These are phyloP conservation scores for Acacia melanoxylon DNA, from an alignment of 306 rosid genomes.

Conservation along the genomic window DNA sequence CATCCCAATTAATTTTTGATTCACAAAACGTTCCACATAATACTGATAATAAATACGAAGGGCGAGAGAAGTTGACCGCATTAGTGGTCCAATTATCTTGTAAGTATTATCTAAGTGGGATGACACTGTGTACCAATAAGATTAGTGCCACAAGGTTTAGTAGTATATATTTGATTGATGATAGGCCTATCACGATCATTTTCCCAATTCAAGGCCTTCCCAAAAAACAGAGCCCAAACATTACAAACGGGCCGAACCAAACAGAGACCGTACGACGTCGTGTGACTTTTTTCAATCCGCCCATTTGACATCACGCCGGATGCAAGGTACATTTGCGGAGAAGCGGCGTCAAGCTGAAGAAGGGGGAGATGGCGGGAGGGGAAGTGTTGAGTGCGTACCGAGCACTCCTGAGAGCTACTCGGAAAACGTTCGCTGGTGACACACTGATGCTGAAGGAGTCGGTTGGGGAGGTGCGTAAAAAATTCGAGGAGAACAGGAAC, in stretches of 20 bases:
- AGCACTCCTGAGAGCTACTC: slow-evolving; percentile 71
- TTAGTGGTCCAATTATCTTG: too few species aligned
- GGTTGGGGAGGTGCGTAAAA: slow-evolving; percentile 69
- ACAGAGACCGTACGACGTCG: not conserved
- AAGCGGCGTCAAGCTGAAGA: not conserved
- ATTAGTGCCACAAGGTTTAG: too few species aligned
- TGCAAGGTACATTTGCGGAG: not conserved
- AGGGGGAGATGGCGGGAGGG: slow-evolving; percentile 51
- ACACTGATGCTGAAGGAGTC: slow-evolving; percentile 62
- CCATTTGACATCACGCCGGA: not conserved
- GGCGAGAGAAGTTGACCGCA: too few species aligned
- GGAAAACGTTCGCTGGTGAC: slow-evolving; percentile 79
- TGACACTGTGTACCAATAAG: too few species aligned
- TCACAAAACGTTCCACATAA: too few species aligned
- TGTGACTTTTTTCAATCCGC: too few species aligned
- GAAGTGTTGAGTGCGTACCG: slow-evolving; percentile 78
- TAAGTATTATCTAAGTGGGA: too few species aligned
- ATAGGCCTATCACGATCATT: too few species aligned
- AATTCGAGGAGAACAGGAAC: slow-evolving; percentile 68
- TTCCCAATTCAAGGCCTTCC: not conserved
- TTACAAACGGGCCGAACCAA: not conserved
- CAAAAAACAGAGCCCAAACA: not conserved
- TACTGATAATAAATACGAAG: too few species aligned
- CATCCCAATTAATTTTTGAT: too few species aligned
- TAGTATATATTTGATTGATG: too few species aligned